Evolutionary conservation across 1,284 basidiomycete species (phyloP), one percentile per base, ranked within the genome.

Genomic region (Cryptococcus deneoformans): DNA sequence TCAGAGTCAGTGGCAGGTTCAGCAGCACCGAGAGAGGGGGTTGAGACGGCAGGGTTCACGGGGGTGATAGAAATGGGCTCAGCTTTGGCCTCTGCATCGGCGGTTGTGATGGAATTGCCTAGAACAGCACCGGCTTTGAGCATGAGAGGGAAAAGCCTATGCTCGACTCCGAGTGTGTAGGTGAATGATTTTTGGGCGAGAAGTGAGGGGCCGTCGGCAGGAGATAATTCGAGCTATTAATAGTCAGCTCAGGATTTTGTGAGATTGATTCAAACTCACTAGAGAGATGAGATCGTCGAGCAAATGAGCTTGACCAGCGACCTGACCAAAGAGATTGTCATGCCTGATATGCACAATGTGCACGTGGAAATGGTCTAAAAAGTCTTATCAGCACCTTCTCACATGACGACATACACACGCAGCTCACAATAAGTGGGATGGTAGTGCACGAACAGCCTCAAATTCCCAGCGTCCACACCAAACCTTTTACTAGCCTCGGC

Each of bases 371-470:
- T 95, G 94, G 73, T 96, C 93, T 94, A 61, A 8, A 10, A 42
- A 34, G 34, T 35, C 46, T 46, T 8, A 20, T 46, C n/a, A 55
- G 47, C 47, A 11, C 36, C 38, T 16, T 29, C 40, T 11, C 35
- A 29, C 40, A n/a, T 20, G 51, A n/a, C 10, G 20, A 37, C 6
- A 54, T 14, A 14, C 9, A 38, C 35, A 42, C 12, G 37, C 10
- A 46, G 16, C 90, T 70, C 62, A 95, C 94, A 98, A 72, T 97
- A 98, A 43, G 87, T 90, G 0, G 95, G 95, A 72, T 97, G 94
- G 72, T 99, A 98, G 73, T 99, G 95, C 34, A 98, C 79, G 69
- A 87, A 95, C 80, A 95, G 83, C 58, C 92, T 79, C 59, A 97
- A 69, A 24, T 85, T 81, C 2, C 85, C 85, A 3, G 71, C 62